These are phyloP conservation scores for Albifimbria verrucaria DNA, from an alignment of 2,329 filamentous ascomycete species.

Conservation along the genomic window DNA sequence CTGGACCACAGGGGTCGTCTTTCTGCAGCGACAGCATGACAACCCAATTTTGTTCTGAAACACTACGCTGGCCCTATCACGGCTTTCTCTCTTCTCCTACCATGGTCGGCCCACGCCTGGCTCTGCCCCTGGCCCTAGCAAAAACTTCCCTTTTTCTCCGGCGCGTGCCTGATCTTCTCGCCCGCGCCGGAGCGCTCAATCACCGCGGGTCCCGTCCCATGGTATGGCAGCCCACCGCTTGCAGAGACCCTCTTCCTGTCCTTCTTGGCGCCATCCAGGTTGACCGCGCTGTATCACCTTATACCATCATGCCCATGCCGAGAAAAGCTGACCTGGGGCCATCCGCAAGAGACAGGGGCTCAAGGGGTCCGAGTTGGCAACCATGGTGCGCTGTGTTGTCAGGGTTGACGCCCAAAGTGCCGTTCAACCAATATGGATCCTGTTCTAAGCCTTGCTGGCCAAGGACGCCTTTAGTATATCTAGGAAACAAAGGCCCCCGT, in stretches of 20 bases:
- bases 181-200: neutral
- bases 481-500: neutral
- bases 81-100: neutral
- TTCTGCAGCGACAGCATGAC: constrained; percentile 19
- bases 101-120: neutral
- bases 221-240: neutral
- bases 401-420: too few species aligned
- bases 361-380: too few species aligned
- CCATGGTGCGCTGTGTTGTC: too few species aligned
- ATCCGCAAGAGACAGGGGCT: neutral
- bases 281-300: neutral
- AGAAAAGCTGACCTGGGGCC: neutral
- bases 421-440: neutral
- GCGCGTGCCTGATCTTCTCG: neutral
- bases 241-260: neutral
- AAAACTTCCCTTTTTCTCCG: neutral
- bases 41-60: constrained; percentile 23
- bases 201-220: neutral
- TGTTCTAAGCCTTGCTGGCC: too few species aligned
- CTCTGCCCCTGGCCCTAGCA: neutral
- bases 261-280: neutral
- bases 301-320: neutral
- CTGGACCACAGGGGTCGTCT: neutral
- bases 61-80: constrained; percentile 20
- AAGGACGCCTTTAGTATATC: neutral